Evolutionary conservation across 1,139 yeast species (phyloP).

Genomic region (Candida buenavistaensis): DNA sequence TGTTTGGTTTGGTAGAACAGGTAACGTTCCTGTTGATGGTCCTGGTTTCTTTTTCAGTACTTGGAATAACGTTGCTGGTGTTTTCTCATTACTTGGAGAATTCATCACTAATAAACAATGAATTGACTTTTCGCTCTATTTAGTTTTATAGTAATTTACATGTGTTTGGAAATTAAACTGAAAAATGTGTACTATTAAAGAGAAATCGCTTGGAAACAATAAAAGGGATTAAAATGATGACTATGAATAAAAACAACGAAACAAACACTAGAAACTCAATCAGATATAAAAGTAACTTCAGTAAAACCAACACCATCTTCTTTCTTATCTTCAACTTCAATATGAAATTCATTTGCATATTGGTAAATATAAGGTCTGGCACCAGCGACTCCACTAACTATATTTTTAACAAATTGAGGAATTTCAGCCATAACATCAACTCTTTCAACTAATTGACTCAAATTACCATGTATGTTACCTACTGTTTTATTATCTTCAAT

Average conservation of each 20-base stretch:
- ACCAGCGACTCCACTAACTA: constrained; percentile 93
- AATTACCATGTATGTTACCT: constrained; percentile 53
- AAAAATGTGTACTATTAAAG: too few species aligned
- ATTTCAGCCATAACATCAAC: constrained; percentile 98
- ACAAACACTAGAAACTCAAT: constrained; percentile 18
- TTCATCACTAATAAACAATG: constrained; percentile 10
- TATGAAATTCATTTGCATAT: constrained; percentile 60
- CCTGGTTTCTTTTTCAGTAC: constrained; percentile 34
- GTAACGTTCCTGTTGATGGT: constrained; percentile 36
- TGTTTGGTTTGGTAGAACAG: constrained; percentile 38
- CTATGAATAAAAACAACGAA: not conserved
- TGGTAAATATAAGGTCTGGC: constrained; percentile 95
- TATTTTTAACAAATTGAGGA: constrained; percentile 89
- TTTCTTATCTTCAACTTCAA: constrained; percentile 33
- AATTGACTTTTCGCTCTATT: not conserved
- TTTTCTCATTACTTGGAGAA: constrained; percentile 22
- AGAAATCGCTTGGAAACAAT: not conserved
- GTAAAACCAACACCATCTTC: constrained; percentile 74
- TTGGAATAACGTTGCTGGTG: constrained; percentile 35
- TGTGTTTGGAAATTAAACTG: too few species aligned
- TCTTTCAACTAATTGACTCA: constrained; percentile 71
- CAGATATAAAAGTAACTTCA: constrained; percentile 79
- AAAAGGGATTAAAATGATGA: not conserved
- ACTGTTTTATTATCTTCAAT: constrained; percentile 45
- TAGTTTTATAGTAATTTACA: constrained; percentile 1